Evolutionary conservation across 495 filamentous ascomycete species (phyloP).

Genomic region (Lophium mytilinum): DNA sequence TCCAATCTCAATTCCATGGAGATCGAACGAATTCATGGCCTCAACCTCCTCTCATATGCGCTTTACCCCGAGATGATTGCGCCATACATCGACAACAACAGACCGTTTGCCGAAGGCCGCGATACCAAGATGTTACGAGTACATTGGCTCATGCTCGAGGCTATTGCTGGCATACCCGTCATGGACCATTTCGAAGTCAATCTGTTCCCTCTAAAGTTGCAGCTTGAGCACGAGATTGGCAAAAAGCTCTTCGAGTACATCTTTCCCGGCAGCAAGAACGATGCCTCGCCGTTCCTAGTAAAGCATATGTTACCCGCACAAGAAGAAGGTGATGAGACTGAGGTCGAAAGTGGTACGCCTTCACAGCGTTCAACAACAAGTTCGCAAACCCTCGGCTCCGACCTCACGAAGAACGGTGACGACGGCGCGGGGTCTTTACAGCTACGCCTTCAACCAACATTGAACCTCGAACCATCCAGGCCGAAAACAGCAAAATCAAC

Average conservation of each 20-base stretch:
- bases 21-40: conserved; percentile 70
- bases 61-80: conserved; percentile 93
- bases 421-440: conserved; percentile 63
- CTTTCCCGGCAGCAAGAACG: conserved; percentile 70
- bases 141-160: conserved; percentile 96
- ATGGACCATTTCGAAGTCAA: conserved; percentile 96
- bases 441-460: conserved; percentile 67
- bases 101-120: conserved; percentile 36
- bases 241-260: conserved; percentile 96
- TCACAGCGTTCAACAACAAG: neutral
- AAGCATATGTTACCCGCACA: conserved; percentile 60
- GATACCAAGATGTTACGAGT: conserved; percentile 78
- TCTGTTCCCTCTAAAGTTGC: conserved; percentile 84
- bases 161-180: conserved; percentile 94
- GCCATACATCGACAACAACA: conserved; percentile 66
- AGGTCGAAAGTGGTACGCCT: conserved; percentile 32
- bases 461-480: conserved; percentile 51
- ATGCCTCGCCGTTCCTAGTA: conserved; percentile 68
- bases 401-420: conserved; percentile 3
- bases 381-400: neutral
- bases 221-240: conserved; percentile 87
- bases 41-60: conserved; percentile 82
- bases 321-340: conserved; percentile 52
- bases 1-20: conserved; percentile 90
- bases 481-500: conserved; percentile 23